phyloP scores from a whole-genome alignment of 768 basidiomycete species.

The Trametes sanguinea region DNA sequence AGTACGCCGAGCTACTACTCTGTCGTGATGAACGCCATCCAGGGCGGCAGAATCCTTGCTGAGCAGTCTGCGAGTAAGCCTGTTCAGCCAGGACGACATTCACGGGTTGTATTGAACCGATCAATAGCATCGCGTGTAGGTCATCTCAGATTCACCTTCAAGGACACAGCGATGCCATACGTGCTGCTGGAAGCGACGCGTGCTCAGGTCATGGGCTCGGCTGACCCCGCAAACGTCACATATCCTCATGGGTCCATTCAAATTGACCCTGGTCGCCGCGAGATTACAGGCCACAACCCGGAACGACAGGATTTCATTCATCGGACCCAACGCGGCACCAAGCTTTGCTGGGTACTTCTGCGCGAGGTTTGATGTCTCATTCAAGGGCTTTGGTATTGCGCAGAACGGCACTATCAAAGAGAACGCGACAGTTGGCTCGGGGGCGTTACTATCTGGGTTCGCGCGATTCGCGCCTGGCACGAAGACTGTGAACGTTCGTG shows the following conservation, averaged over 20 bases:
- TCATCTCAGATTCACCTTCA: conserved; percentile 71
- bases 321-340: conserved; percentile 49
- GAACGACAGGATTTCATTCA: conserved; percentile 75
- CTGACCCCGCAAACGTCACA: conserved; percentile 48
- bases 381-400: conserved; percentile 51
- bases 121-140: conserved; percentile 70
- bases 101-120: too few species aligned
- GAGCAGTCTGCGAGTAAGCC: conserved; percentile 66
- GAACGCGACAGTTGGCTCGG: conserved; percentile 38
- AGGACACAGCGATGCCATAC: conserved; percentile 46
- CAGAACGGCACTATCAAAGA: conserved; percentile 43
- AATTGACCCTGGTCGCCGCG: conserved; percentile 44
- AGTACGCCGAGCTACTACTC: conserved; percentile 58
- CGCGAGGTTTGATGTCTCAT: conserved; percentile 54
- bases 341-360: conserved; percentile 52
- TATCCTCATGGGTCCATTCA: conserved; percentile 55
- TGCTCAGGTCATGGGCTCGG: conserved; percentile 57
- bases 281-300: conserved; percentile 64
- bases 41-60: conserved; percentile 48
- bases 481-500: conserved; percentile 49
- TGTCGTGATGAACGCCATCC: conserved; percentile 52
- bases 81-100: too few species aligned
- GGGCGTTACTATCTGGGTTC: conserved; percentile 54
- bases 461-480: conserved; percentile 42
- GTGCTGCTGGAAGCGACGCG: conserved; percentile 70